Percentiles rank a stretch among this genome's conserved stretches.
Evolutionary conservation across 192 early-diverging fungal species (phyloP).

Genomic region (Linnemannia zychae): DNA sequence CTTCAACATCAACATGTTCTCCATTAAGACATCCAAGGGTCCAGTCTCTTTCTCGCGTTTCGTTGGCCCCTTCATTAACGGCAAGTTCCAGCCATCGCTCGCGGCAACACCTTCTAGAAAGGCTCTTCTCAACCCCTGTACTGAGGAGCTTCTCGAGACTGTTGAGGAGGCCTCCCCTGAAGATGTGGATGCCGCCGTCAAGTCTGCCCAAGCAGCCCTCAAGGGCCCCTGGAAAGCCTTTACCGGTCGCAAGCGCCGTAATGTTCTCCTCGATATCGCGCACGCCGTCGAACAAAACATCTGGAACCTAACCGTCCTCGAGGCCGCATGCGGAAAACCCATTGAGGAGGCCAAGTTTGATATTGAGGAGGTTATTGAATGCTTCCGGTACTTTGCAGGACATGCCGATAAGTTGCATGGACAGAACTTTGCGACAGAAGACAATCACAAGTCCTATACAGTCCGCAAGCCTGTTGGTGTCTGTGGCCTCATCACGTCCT

Average conservation of each 20-base stretch:
- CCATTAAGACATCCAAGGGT: slow-evolving; percentile 48
- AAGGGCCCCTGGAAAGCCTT: slow-evolving; percentile 67
- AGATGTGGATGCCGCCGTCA: slow-evolving; percentile 78
- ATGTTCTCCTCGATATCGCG: slow-evolving; percentile 74
- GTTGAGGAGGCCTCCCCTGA: slow-evolving; percentile 70
- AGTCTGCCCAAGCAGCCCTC: slow-evolving; percentile 69
- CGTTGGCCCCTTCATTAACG: slow-evolving; percentile 81
- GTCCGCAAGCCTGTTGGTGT: slow-evolving; percentile 78
- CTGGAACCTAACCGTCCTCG: slow-evolving; percentile 67
- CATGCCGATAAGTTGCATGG: slow-evolving; percentile 73
- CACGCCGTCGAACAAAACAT: slow-evolving; percentile 61
- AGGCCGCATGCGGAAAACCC: slow-evolving; percentile 88
- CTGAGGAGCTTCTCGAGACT: slow-evolving; percentile 66
- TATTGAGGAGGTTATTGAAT: slow-evolving; percentile 69
- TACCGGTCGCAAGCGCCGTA: slow-evolving; percentile 59
- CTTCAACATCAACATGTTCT: slow-evolving; percentile 21
- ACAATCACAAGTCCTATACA: slow-evolving; percentile 65
- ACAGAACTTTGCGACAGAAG: slow-evolving; percentile 63
- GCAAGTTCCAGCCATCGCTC: slow-evolving; percentile 69
- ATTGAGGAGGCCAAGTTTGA: slow-evolving; percentile 73
- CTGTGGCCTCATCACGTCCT: slow-evolving; percentile 84
- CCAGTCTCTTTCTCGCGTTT: slow-evolving; percentile 38
- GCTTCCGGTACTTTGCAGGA: slow-evolving; percentile 85
- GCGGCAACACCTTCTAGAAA: slow-evolving; percentile 61
- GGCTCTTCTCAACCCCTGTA: slow-evolving; percentile 78